These are phyloP conservation scores for Zygosaccharomyces rouxii DNA, from an alignment of 805 yeast species.

Conservation along the genomic window DNA sequence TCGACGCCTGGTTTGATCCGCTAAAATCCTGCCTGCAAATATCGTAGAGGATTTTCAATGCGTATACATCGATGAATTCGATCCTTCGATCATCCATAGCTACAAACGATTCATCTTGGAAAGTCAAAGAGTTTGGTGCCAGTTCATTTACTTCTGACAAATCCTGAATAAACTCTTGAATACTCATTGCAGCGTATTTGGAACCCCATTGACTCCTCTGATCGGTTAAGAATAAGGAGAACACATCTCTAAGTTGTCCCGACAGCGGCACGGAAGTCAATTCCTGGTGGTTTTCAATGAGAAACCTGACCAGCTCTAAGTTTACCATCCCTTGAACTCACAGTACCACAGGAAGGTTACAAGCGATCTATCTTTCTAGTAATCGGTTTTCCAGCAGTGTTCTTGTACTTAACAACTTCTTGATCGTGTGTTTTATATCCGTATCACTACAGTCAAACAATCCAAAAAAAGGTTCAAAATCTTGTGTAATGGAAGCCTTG, in stretches of 20 bases:
- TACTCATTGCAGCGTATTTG: background rate
- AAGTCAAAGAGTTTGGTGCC: conserved; percentile 18
- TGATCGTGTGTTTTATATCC: conserved; percentile 3
- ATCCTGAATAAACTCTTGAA: conserved; percentile 13
- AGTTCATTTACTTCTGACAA: conserved; percentile 14
- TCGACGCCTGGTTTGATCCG: background rate
- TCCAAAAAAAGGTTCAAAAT: too few species aligned
- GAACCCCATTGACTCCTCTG: conserved; percentile 1
- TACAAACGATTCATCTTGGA: conserved; percentile 8
- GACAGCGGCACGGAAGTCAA: conserved; percentile 23
- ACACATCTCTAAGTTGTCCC: conserved; percentile 26
- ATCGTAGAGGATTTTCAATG: conserved; percentile 28
- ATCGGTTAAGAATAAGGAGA: conserved; percentile 14
- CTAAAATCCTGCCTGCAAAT: conserved; percentile 18
- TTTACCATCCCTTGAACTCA: conserved; percentile 8
- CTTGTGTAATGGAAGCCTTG: too few species aligned
- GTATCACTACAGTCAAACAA: conserved; percentile 2
- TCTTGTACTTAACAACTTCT: conserved; percentile 3
- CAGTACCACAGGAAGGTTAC: background rate
- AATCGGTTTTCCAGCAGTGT: background rate
- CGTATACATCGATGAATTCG: conserved; percentile 21
- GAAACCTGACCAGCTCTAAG: conserved; percentile 15
- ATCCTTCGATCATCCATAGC: conserved; percentile 8
- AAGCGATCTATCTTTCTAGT: background rate
- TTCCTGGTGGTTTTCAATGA: conserved; percentile 23